These are phyloP conservation scores for Suhomyces sp. DNA, from an alignment of 805 yeast genomes.

Conservation along the genomic window DNA sequence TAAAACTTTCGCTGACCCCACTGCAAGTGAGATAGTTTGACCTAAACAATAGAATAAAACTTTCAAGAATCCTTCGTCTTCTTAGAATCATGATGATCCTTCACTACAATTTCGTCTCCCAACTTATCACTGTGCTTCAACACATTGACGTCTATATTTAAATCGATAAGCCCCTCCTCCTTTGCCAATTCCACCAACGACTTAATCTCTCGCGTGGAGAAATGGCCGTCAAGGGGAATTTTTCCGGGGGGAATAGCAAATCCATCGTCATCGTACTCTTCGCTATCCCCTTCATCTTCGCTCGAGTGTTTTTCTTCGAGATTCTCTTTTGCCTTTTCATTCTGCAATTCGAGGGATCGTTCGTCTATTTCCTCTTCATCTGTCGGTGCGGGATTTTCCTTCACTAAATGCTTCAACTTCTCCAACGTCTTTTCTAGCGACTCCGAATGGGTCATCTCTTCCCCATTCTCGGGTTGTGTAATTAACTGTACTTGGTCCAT, in stretches of 20 bases:
- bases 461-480: slow-evolving; percentile 22
- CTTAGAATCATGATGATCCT: slow-evolving; percentile 11
- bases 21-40: background rate
- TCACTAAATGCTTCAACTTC: slow-evolving; percentile 26
- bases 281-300: slow-evolving; percentile 5
- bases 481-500: slow-evolving; percentile 25
- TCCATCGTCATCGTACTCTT: slow-evolving; percentile 31
- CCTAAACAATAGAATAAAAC: background rate
- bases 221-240: slow-evolving; percentile 41
- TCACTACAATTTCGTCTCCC: slow-evolving; percentile 31
- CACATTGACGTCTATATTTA: slow-evolving; percentile 25
- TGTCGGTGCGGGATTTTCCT: slow-evolving; percentile 13
- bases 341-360: background rate
- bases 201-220: slow-evolving; percentile 32
- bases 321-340: background rate
- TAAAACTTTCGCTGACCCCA: no score
- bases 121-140: slow-evolving; percentile 17
- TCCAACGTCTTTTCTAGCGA: slow-evolving; percentile 15
- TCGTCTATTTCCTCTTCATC: slow-evolving; percentile 7
- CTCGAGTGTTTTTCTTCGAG: background rate
- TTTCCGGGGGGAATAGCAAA: slow-evolving; percentile 37
- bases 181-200: slow-evolving; percentile 31
- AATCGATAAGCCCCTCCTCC: slow-evolving; percentile 26
- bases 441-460: slow-evolving; percentile 8
- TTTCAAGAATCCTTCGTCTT: background rate